Percentiles rank a stretch among this genome's conserved stretches.
Conservation (phyloP, 2,329 filamentous ascomycete species). For the Periglandula ipomoeae region DNA sequence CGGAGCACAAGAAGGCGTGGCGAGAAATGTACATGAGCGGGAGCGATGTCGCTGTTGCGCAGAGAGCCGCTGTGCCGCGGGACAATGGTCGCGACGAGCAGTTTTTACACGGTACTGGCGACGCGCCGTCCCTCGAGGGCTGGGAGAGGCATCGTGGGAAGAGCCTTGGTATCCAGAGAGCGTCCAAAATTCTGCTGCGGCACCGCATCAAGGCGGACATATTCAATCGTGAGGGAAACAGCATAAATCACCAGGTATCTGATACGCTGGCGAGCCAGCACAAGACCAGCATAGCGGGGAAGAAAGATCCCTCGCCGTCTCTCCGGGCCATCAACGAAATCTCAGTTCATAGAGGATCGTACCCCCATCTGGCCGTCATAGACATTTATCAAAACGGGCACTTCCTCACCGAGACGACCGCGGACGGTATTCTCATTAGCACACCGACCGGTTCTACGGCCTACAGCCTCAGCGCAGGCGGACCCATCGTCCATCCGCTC, state of each 20-base stretch:
- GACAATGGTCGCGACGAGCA: slow-evolving; percentile 13
- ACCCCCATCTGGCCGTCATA: slow-evolving; percentile 84
- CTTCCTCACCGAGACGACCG: slow-evolving; percentile 87
- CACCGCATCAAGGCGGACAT: slow-evolving; percentile 82
- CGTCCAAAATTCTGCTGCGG: slow-evolving; percentile 74
- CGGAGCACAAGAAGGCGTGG: slow-evolving; percentile 85
- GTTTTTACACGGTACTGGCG: neutral
- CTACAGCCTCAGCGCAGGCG: slow-evolving; percentile 87
- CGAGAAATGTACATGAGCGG: slow-evolving; percentile 83
- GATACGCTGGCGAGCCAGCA: slow-evolving; percentile 36
- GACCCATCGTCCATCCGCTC: slow-evolving; percentile 87
- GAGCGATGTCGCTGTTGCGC: slow-evolving; percentile 37
- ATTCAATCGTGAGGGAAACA: slow-evolving; percentile 58
- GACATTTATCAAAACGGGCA: slow-evolving; percentile 84
- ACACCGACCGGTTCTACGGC: slow-evolving; percentile 94
- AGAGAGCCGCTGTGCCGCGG: slow-evolving; percentile 31
- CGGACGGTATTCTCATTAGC: slow-evolving; percentile 88
- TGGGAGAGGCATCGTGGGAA: slow-evolving; percentile 75
- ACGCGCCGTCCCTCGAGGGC: slow-evolving; percentile 21
- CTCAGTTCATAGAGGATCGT: slow-evolving; percentile 80
- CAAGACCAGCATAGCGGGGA: slow-evolving; percentile 29
- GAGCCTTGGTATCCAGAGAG: slow-evolving; percentile 65
- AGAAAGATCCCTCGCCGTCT: slow-evolving; percentile 28
- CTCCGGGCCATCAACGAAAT: slow-evolving; percentile 87
- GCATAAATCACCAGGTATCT: slow-evolving; percentile 44